Evolutionary conservation across 148 eudicot genomes (phyloP), one percentile per base, ranked within the genome.

Genomic region (Cornus florida): DNA sequence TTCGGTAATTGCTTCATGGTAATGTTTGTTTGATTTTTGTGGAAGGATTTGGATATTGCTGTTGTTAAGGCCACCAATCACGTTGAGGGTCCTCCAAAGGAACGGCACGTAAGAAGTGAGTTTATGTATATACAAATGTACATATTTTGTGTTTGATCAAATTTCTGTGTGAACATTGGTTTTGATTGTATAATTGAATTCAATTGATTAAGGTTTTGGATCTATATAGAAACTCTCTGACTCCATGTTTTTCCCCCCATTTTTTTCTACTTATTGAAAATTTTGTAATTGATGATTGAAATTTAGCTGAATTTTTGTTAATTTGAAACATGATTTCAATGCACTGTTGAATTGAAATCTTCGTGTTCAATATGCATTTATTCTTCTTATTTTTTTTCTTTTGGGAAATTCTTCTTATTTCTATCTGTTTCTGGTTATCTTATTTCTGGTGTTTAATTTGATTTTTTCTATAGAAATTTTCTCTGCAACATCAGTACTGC

Each of bases 31-130:
- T 3, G 17, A 17, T 75, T 17, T 71, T 74, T 38, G 31, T 5
- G 68, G 32, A 81, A 97, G 99, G 93, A 92, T 83, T 92, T 97
- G 92, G 99, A 97, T 74, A 90, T 97, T 56, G 98, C 99, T 7
- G 87, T 94, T 56, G 99, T 97, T 17, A 97, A 97, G 87, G 98
- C 99, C 23, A 97, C 99, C 35, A 97, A 94, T 82, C 99, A 97
- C 75, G 97, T 84, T 20, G 99, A 97, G 73, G 70, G 87, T 48
- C 97, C 99, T 76, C 99, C 99, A 5, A 92, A 94, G 81, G 99
- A 97, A 85, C 88, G 95, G 62, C 99, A 97, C 82, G 88, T 97
- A 77, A 85, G 90, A 89, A 97, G 99, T 97, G 79, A 91, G 89
- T 85, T 32, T 59, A 50, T 46, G 8, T 32, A 6, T 50, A 13